Evolutionary conservation across 169 alveolate genomes (phyloP), one percentile per base, ranked within the genome.

Genomic region (Plasmodium yoelii): DNA sequence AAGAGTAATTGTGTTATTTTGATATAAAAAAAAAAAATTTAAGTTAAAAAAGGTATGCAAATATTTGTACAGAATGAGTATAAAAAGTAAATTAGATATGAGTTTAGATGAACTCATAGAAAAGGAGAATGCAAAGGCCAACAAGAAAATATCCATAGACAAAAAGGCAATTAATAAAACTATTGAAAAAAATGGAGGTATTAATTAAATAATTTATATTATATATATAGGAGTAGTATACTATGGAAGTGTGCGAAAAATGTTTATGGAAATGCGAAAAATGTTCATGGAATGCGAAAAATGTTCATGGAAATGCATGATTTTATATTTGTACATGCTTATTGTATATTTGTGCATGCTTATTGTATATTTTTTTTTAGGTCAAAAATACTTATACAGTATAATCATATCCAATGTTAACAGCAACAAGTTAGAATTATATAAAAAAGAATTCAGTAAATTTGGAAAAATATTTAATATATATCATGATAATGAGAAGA

Each of bases 41-140:
- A 64, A 12, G 39, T 13, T 26, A 13, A 46, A 15, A 67, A 24
- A 67, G 70, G 57, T 18, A 61, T 75, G 74, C 56, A 7, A 61
- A 75, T 9, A 63, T 26, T 39, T 53, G 9, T 46, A 75, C 88
- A 75, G 64, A 63, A 75, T 75, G 88, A 75, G 88, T 63, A 75
- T 75, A 75, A 61, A 75, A 56, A 75, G 64, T 13, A 75, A 75
- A 63, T 60, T 75, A 22, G 88, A 75, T 34, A 75, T 75, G 88
- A 75, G 88, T 65, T 68, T 75, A 24, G 88, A 75, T 75, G 88
- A 75, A 65, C 88, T 75, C 88, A 75, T 75, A 75, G 88, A 75
- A 42, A 75, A 75, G 74, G 88, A 75, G 51, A 75, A 75, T 55
- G 61, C 61, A 15, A 75, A 75, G 24, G 88, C 22, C 42, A 75